A percentile compares a stretch with the other conserved stretches of the same genome.
phyloP scores from a whole-genome alignment of 2,329 filamentous ascomycete species.

The Fusarium sp. region DNA sequence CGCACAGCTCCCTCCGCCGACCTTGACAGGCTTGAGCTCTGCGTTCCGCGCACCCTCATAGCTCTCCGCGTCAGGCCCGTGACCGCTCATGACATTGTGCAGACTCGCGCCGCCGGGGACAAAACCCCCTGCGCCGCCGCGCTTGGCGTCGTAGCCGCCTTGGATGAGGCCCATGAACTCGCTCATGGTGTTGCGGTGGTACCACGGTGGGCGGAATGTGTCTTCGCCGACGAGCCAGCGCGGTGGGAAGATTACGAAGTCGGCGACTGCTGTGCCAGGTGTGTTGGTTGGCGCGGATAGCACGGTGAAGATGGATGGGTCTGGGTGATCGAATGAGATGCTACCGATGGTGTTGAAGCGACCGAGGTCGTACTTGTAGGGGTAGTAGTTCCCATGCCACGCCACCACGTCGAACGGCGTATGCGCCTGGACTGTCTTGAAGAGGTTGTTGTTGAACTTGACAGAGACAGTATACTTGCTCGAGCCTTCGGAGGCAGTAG shows the following conservation, averaged over 20 bases:
- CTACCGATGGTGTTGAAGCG: slow-evolving; percentile 81
- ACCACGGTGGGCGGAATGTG: slow-evolving; percentile 80
- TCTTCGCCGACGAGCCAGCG: slow-evolving; percentile 78
- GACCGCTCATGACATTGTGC: slow-evolving; percentile 80
- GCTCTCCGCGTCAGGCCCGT: slow-evolving; percentile 70
- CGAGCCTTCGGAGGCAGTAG: slow-evolving; percentile 55
- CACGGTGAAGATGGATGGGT: slow-evolving; percentile 83
- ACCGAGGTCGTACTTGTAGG: slow-evolving; percentile 85
- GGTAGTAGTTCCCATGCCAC: slow-evolving; percentile 85
- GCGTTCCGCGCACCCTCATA: slow-evolving; percentile 69
- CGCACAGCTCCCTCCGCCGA: slow-evolving; percentile 72
- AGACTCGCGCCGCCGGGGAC: slow-evolving; percentile 70
- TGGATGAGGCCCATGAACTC: slow-evolving; percentile 74
- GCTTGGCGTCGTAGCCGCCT: slow-evolving; percentile 73
- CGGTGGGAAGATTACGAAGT: slow-evolving; percentile 81
- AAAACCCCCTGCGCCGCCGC: slow-evolving; percentile 66
- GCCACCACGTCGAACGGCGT: slow-evolving; percentile 84
- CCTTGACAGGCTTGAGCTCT: slow-evolving; percentile 67
- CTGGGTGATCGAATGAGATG: slow-evolving; percentile 81
- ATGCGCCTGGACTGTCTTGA: slow-evolving; percentile 74
- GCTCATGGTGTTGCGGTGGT: slow-evolving; percentile 76
- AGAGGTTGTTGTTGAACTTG: slow-evolving; percentile 78
- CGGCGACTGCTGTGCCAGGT: slow-evolving; percentile 74
- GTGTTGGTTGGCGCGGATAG: slow-evolving; percentile 72
- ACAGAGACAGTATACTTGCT: slow-evolving; percentile 65